Base-by-base conservation (phyloP, 2,329 filamentous ascomycete species). In the Penicillium sp. region DNA sequence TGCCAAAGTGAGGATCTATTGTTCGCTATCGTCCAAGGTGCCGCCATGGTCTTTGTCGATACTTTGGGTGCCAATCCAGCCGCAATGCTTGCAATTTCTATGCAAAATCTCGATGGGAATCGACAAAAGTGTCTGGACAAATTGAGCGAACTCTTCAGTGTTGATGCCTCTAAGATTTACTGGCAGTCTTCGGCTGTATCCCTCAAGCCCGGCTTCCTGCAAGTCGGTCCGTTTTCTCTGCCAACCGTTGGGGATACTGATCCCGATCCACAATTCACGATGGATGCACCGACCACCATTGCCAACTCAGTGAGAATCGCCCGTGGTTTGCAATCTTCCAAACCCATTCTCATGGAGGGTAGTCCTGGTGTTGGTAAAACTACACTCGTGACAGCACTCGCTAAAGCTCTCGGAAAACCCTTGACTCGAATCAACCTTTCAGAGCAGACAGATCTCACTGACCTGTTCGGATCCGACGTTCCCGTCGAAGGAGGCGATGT, bases 281-380 rank as follows among this genome's bases (percentile, higher is more conserved):
- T 99, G 68, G 87, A 92, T 66, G 93, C 95, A 1, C 92, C 92
- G 0, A 99, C 95, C 0, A 98, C 95, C 0, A 88, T 89, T 61
- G 83, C 89, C 53, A 99, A 99, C 72, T 90, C 90, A 0, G 94
- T 98, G 87, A 86, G 95, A 73, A 89, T 99, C 35, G 85, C 96
- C 58, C 88, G 95, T 64, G 96, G 94, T 14, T 81, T 99, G 62
- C 93, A 96, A 71, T 87, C 97, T 57, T 84, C 87, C 55, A 97
- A 97, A 73, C 94, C 95, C 2, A 94, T 99, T 57, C 83, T 99
- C 6, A 85, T 99, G 2, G 95, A 99, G 79, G 95, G 96, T 38
- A 97, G 91, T 69, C 95, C 95, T n/a, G 95, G 95, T 73, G 95
- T 99, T 25, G 95, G 95, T 58, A 99, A 99, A 80, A 99, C 95